These are phyloP conservation scores for Mrakia blollopis DNA, from an alignment of 768 basidiomycete genomes.

Conservation along the genomic window DNA sequence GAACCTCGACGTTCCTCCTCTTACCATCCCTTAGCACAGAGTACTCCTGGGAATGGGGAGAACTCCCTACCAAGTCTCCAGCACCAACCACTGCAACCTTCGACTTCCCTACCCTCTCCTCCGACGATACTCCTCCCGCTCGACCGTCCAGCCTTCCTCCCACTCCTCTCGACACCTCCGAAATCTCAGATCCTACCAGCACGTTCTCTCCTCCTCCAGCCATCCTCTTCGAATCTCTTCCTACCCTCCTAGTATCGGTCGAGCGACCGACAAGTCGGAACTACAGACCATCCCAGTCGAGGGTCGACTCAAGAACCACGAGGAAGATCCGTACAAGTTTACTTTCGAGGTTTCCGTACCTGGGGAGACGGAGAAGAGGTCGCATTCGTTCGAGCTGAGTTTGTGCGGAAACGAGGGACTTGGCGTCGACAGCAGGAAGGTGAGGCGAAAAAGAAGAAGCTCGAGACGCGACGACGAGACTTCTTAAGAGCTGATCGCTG, in stretches of 20 bases:
- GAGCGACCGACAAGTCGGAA: background rate
- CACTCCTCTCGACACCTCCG: background rate
- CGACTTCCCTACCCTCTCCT: conserved; percentile 31
- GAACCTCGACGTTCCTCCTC: background rate
- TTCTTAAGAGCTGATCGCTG: background rate
- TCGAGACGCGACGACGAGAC: background rate
- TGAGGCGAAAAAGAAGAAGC: background rate
- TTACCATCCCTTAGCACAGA: conserved; percentile 44
- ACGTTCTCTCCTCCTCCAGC: background rate
- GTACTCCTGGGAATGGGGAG: conserved; percentile 94
- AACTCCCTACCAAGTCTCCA: conserved; percentile 75
- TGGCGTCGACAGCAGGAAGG: conserved; percentile 28
- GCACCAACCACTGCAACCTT: conserved; percentile 37
- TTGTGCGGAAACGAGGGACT: conserved; percentile 41
- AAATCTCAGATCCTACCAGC: background rate
- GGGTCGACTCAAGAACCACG: conserved; percentile 58
- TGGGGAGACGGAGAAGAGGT: conserved; percentile 48
- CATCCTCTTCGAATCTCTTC: background rate
- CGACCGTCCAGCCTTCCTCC: background rate
- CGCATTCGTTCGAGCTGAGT: conserved; percentile 50
- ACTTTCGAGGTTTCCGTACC: conserved; percentile 52
- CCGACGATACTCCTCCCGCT: background rate
- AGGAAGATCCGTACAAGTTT: conserved; percentile 60
- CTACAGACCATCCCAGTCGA: conserved; percentile 36
- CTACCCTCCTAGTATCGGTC: background rate